Base-by-base conservation (phyloP, 495 filamentous ascomycete genomes). In the Parathielavia hyrcaniae region DNA sequence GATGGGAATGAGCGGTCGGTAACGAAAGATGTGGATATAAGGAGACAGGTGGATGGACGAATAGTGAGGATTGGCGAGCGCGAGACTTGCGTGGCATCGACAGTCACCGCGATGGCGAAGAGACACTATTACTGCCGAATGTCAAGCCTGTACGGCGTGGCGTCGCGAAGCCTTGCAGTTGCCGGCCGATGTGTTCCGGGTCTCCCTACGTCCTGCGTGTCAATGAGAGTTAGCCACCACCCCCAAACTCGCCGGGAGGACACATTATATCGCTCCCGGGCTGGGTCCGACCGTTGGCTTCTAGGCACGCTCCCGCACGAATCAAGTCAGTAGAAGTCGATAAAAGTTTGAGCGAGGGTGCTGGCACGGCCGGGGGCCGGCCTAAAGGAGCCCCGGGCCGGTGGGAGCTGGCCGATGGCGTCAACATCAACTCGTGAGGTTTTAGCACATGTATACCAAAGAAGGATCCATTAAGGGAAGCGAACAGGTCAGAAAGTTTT, bases 181-280 rank as follows among this genome's bases (percentile, higher is more conserved):
- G n/a, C n/a, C 6, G 13, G 2, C 14, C 22, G 19, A 23, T 14
- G 11, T 9, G 8, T 5, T 8, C 4, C 1, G 30, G 4, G 3
- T 23, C 19, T n/a, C 30, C 23, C 53, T 55, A 41, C 32, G 3
- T 41, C 54, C 45, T 49, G 22, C 12, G 9, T 49, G 44, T 57
- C 54, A 57, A 44, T 23, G 9, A 17, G 45, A 30, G 54, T 57
- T 57, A 57, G 54, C 54, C 45, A 57, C 54, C 54, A 50, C 54
- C 45, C 54, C 45, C 45, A 57, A 57, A 57, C 54, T 57, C 49
- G 49, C 54, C 54, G 54, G n/a, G 54, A 57, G 45, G 45, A 57
- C 6, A 30, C 54, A 48, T 22, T 4, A 22, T 35, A 44, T 57
- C 45, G 54, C 45, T 57, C 54, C 34, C 54, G 44, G 54, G 49